Evolutionary conservation across 306 rosid species (phyloP).

Genomic region (Rosa lucieae): DNA sequence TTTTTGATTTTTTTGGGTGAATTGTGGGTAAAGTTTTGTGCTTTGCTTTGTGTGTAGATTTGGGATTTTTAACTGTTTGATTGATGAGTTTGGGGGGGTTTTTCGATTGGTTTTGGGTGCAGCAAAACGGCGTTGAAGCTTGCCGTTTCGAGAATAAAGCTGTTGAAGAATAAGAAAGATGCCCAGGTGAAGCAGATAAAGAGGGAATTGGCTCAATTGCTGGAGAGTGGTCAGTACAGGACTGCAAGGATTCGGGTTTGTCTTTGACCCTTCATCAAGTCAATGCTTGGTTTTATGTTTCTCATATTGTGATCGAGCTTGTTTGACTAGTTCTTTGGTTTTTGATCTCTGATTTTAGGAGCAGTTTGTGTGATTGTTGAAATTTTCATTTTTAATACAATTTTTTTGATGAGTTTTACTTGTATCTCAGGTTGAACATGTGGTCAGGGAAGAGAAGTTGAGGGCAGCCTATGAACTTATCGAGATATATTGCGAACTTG

Average conservation of each 20-base stretch:
- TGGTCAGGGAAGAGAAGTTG: slow-evolving; percentile 87
- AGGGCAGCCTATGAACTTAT: slow-evolving; percentile 83
- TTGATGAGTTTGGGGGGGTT: slow-evolving; percentile 4
- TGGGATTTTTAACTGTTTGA: slow-evolving; percentile 17
- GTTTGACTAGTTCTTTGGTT: not conserved
- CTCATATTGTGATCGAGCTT: not conserved
- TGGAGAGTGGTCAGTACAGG: slow-evolving; percentile 74
- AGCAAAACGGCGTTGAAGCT: slow-evolving; percentile 91
- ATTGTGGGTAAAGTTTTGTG: not conserved
- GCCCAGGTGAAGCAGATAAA: slow-evolving; percentile 63
- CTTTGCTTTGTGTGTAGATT: not conserved
- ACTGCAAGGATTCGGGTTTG: slow-evolving; percentile 82
- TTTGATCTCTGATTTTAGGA: not conserved
- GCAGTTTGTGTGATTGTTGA: not conserved
- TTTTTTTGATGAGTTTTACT: slow-evolving; percentile 13
- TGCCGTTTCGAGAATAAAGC: slow-evolving; percentile 77
- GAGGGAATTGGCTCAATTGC: slow-evolving; percentile 82
- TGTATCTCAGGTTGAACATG: slow-evolving; percentile 83
- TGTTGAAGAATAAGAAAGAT: slow-evolving; percentile 82
- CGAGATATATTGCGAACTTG: slow-evolving; percentile 88
- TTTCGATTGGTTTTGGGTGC: slow-evolving; percentile 31
- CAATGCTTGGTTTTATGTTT: not conserved
- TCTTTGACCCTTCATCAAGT: slow-evolving; percentile 2
- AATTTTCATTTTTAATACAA: too few species aligned
- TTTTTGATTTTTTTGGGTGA: not conserved